These are phyloP conservation scores for Fusarium sororula DNA, from an alignment of 2,329 filamentous ascomycete genomes.

Conservation along the genomic window DNA sequence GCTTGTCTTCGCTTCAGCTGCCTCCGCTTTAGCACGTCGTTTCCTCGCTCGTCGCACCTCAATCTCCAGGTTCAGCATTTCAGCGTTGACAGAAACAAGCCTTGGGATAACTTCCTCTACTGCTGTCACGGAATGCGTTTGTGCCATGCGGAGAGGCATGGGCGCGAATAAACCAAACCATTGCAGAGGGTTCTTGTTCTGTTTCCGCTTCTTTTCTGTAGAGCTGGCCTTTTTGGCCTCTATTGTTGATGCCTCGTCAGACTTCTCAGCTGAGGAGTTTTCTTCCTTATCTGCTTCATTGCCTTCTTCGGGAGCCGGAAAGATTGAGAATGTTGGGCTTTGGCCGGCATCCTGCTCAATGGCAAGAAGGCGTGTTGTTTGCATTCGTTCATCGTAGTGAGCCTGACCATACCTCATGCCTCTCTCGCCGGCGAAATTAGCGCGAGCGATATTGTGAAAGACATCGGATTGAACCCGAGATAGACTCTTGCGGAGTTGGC, in stretches of 20 bases:
- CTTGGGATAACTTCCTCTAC: conserved; percentile 67
- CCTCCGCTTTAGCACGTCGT: conserved; percentile 59
- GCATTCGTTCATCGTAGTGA: conserved; percentile 79
- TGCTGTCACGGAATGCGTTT: conserved; percentile 63
- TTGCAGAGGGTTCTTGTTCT: conserved; percentile 56
- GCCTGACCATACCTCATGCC: conserved; percentile 73
- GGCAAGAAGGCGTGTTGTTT: conserved; percentile 60
- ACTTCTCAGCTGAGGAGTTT: background rate
- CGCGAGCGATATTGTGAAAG: conserved; percentile 72
- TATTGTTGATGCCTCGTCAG: conserved; percentile 5
- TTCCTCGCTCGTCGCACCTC: conserved; percentile 71
- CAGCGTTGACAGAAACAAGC: conserved; percentile 64
- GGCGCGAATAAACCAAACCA: conserved; percentile 68
- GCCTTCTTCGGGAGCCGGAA: background rate
- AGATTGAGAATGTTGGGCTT: conserved; percentile 33
- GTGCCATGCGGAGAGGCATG: conserved; percentile 63
- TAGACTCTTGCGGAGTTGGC: conserved; percentile 64
- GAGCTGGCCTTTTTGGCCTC: conserved; percentile 9
- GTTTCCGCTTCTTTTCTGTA: conserved; percentile 27
- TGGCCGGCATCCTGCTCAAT: conserved; percentile 25
- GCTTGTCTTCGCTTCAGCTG: conserved; percentile 44
- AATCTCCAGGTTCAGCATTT: conserved; percentile 73
- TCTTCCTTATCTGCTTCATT: conserved; percentile 3
- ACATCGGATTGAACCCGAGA: conserved; percentile 63
- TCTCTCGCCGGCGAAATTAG: conserved; percentile 75